A percentile compares a stretch with the other conserved stretches of the same genome.
These are phyloP conservation scores for Lichina pygmaea DNA, from an alignment of 495 filamentous ascomycete genomes.

Conservation along the genomic window DNA sequence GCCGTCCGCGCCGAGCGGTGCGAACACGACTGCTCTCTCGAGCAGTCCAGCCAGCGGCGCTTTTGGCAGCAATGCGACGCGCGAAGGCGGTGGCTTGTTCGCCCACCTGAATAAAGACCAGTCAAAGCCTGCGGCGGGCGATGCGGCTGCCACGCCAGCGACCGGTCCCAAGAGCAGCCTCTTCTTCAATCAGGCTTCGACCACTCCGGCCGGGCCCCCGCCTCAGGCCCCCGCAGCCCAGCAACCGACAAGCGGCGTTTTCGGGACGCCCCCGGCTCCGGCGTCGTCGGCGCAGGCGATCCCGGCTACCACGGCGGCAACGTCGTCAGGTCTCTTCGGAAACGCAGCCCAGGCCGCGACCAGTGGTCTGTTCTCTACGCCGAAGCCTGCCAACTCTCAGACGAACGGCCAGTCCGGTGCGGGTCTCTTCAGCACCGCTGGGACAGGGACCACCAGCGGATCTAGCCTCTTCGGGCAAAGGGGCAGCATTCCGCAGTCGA, in stretches of 20 bases:
- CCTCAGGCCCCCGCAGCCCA: constrained; percentile 10
- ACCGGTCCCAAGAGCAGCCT: background rate
- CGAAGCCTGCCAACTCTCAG: background rate
- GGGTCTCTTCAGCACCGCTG: background rate
- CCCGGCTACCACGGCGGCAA: background rate
- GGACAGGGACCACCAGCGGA: background rate
- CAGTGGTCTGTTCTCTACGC: constrained; percentile 9
- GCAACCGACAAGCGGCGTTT: background rate
- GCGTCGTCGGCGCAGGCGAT: background rate
- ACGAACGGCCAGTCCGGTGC: background rate
- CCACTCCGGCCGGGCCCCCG: constrained; percentile 36
- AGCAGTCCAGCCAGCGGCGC: too few species aligned
- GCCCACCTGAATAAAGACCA: too few species aligned
- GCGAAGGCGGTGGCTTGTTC: too few species aligned
- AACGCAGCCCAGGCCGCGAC: background rate
- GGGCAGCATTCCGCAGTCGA: background rate
- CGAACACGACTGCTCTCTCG: background rate
- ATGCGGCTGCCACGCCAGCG: background rate
- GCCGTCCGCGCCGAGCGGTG: background rate
- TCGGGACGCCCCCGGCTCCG: background rate
- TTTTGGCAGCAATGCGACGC: too few species aligned
- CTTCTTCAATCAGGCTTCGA: constrained; percentile 24
- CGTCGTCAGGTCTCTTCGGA: background rate
- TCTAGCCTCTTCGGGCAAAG: background rate
- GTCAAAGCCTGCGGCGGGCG: too few species aligned